These are phyloP conservation scores for Lachnellula hyalina DNA, from an alignment of 2,329 filamentous ascomycete genomes.

Conservation along the genomic window DNA sequence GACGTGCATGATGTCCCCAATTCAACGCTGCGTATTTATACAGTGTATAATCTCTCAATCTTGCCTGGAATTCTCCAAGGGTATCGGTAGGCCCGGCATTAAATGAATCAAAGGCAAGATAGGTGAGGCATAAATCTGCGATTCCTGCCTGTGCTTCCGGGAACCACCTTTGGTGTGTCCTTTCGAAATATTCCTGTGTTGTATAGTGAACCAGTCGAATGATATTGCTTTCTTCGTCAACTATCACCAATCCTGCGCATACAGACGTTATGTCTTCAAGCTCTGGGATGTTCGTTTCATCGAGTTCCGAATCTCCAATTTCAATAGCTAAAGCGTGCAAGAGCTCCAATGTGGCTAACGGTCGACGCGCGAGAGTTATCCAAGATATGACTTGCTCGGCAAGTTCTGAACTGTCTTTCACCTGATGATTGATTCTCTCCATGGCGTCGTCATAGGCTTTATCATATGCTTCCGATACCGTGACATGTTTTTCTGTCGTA, in stretches of 20 bases:
- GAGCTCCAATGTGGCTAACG: conserved; percentile 34
- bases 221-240: conserved; percentile 24
- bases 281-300: conserved; percentile 33
- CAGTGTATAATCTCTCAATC: conserved; percentile 24
- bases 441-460: conserved; percentile 39
- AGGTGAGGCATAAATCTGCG: conserved; percentile 23
- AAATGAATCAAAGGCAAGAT: conserved; percentile 28
- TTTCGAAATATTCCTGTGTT: conserved; percentile 28
- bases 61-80: conserved; percentile 22
- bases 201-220: conserved; percentile 29
- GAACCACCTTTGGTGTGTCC: conserved; percentile 11
- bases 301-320: conserved; percentile 22
- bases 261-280: conserved; percentile 19
- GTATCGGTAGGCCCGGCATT: conserved; percentile 14
- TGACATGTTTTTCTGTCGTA: conserved; percentile 4
- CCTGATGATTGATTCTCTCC: conserved; percentile 38
- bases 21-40: conserved; percentile 30
- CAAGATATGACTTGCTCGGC: conserved; percentile 34
- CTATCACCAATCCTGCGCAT: conserved; percentile 26
- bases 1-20: conserved; percentile 33
- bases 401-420: conserved; percentile 28
- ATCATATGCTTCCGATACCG: conserved; percentile 31
- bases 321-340: conserved; percentile 39
- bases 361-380: conserved; percentile 36
- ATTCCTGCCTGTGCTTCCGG: conserved; percentile 15